Evolutionary conservation across 2,329 filamentous ascomycete species (phyloP), one percentile per base, ranked within the genome.

Genomic region (Fusarium caatingaense): DNA sequence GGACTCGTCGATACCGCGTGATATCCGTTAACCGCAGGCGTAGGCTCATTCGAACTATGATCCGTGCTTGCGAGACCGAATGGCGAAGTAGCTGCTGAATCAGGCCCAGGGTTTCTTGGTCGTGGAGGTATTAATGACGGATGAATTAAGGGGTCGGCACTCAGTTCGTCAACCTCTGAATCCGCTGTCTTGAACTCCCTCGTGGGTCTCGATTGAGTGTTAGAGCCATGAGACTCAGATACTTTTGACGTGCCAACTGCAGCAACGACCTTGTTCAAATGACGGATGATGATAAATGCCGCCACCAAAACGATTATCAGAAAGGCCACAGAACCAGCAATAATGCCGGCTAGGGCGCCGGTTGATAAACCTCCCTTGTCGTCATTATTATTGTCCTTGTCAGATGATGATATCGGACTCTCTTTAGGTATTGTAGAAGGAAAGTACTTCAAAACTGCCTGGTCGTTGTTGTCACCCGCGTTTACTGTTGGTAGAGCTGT

Each of bases 271-370:
- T 78, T 81, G 61, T 81, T 86, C 18, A 89, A 80, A 12, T 83
- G 83, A 3, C 83, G 80, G 47, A 89, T 79, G 48, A 89, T 82
- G 50, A 87, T 76, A 63, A 80, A 84, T 4, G 85, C 79, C 1
- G 81, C 81, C 4, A 81, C 77, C 8, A 88, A 41, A 13, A 88
- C 79, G 27, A 84, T 77, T 2, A 86, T 58, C 4, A 89, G 77
- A 13, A 89, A 73, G 1, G 79, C 81, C 5, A 86, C 77, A 15
- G 83, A 83, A 2, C 85, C 87, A 4, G 82, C 84, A 34, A 89
- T 80, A 23, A 89, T 87, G 4, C 87, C 87, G 5, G 83, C 86
- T 4, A 89, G 77, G 27, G 83, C 79, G 2, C 76, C 80, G 1
- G 71, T 76, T 8, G 81, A 80, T 23, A 86, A 76, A 15, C 80